phyloP scores from a whole-genome alignment of 2,329 filamentous ascomycete species.

The Beauveria rudraprayagi region DNA sequence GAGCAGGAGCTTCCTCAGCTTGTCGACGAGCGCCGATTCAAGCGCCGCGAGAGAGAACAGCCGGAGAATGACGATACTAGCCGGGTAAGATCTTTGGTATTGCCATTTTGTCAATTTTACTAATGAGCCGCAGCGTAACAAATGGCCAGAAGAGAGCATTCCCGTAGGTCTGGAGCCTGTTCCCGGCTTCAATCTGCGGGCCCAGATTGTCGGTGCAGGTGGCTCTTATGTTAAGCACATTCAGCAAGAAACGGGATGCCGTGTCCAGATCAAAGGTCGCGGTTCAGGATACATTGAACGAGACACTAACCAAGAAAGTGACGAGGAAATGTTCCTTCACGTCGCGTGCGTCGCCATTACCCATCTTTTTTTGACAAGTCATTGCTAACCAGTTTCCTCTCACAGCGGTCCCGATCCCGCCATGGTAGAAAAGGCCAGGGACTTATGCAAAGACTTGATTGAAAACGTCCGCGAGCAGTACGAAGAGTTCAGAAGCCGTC shows the following conservation, averaged over 20 bases:
- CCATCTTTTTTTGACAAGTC: background rate
- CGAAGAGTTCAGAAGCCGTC: slow-evolving; percentile 79
- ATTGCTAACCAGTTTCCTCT: slow-evolving; percentile 23
- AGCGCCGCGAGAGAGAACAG: slow-evolving; percentile 69
- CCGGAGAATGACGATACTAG: slow-evolving; percentile 85
- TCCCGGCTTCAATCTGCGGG: slow-evolving; percentile 89
- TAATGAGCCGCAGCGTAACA: slow-evolving; percentile 65
- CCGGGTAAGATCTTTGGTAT: slow-evolving; percentile 52
- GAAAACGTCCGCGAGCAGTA: slow-evolving; percentile 83
- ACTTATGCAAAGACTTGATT: slow-evolving; percentile 81
- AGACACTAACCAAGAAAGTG: slow-evolving; percentile 79
- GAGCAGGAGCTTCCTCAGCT: slow-evolving; percentile 91
- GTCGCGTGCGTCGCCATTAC: slow-evolving; percentile 63
- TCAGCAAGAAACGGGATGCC: slow-evolving; percentile 87
- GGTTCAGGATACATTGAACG: slow-evolving; percentile 91
- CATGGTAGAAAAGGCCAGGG: slow-evolving; percentile 80
- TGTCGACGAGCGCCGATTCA: slow-evolving; percentile 88
- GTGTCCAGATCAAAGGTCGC: slow-evolving; percentile 95
- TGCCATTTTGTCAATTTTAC: slow-evolving; percentile 10
- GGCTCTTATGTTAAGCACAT: slow-evolving; percentile 98
- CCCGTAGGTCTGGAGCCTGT: slow-evolving; percentile 85
- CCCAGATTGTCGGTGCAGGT: slow-evolving; percentile 89
- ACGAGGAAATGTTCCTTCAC: slow-evolving; percentile 94
- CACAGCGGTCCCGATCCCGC: slow-evolving; percentile 73
- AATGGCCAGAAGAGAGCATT: slow-evolving; percentile 98